Base-by-base conservation (phyloP, 2,329 filamentous ascomycete genomes). In the Atkinsonella hypoxylon region DNA sequence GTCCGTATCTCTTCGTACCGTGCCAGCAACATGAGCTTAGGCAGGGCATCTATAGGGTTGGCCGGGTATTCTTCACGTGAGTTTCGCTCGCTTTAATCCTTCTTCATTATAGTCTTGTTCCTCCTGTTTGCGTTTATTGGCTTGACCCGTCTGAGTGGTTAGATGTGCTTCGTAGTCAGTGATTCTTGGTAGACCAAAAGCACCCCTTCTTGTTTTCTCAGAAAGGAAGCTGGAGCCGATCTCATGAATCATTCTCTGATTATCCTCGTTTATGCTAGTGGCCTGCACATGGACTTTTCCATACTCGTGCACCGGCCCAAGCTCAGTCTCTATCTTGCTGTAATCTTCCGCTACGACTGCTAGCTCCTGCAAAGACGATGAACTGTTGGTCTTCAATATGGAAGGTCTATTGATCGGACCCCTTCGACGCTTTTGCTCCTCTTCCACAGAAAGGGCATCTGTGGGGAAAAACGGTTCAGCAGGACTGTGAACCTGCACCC, bases 341-440 rank as follows among this genome's bases (percentile, higher is more conserved):
- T 48, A 36, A n/a, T 52, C 43, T 6, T 45, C 45, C 7, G 49
- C 45, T 36, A 47, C 18, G 6, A 18, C n/a, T 13, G 22, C 31
- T 11, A 50, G 43, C 30, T 56, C 56, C 30, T 59, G 51, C n/a
- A 32, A 22, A 2, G 53, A 51, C n/a, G 48, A 32, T 44, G 50
- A 30, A 10, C 34, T 22, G 17, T 36, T 48, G 17, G 32, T 26
- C 42, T 67, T 69, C 31, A 71, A 47, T 26, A 70, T 70, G 1
- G 68, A 64, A 1, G 61, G 64, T 6, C 64, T 61, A 13, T 56
- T 53, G 4, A 41, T 53, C 3, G 57, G 57, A 46, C 61, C 63
- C 34, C 68, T 59, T 30, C 68, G 62, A 20, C 62, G 61, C 12
- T 57, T 54, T 52, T 69, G 64, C 53, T 71, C 68, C 45, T 70